Evolutionary conservation across 768 basidiomycete genomes (phyloP).

Genomic region (Chiua virens): DNA sequence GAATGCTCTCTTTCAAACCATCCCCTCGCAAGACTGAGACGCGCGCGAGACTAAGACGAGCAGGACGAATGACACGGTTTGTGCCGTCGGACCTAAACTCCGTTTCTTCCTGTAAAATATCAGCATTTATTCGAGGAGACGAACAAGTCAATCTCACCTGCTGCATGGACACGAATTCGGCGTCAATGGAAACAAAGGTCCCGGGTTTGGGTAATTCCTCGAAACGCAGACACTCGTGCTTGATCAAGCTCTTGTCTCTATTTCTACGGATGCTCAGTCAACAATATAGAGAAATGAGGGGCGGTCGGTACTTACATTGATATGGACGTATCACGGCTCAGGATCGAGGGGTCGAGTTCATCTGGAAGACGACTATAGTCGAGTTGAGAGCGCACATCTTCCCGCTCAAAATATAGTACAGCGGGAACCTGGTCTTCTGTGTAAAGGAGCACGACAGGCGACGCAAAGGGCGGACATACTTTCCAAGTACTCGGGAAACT

Average conservation of each 20-base stretch:
- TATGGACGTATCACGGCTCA: conserved; percentile 86
- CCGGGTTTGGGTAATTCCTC: conserved; percentile 85
- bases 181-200: conserved; percentile 91
- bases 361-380: conserved; percentile 67
- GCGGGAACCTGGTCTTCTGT: conserved; percentile 66
- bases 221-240: conserved; percentile 69
- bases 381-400: conserved; percentile 55
- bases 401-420: conserved; percentile 85
- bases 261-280: conserved; percentile 48
- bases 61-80: conserved; percentile 88
- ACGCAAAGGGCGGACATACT: conserved; percentile 42
- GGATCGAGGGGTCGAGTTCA: conserved; percentile 67
- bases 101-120: conserved; percentile 73
- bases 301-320: conserved; percentile 55
- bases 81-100: conserved; percentile 95
- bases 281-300: not conserved
- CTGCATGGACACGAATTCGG: conserved; percentile 97
- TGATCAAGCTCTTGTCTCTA: conserved; percentile 69
- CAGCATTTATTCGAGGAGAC: not conserved
- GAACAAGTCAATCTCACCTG: conserved; percentile 50
- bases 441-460: not conserved
- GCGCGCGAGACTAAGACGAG: conserved; percentile 87
- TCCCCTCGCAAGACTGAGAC: conserved; percentile 92
- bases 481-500: conserved; percentile 93
- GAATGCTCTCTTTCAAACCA: conserved; percentile 75